Conservation (phyloP, 257 asterid genomes). For the Anisodus tanguticus region DNA sequence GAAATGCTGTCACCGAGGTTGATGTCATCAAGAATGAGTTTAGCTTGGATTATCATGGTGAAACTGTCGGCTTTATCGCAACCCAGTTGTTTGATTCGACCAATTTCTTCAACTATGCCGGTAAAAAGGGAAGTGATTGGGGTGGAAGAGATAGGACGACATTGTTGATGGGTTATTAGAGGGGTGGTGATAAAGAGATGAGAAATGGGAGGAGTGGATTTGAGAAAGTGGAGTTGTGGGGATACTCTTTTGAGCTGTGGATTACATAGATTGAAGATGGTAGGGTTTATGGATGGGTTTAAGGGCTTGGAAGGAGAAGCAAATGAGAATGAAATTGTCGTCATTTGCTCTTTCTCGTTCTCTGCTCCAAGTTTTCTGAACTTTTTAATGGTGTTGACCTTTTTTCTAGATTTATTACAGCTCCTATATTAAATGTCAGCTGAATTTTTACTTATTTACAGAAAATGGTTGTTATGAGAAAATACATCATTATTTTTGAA, state of each 20-base stretch:
- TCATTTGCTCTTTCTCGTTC: constrained; percentile 30
- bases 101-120: constrained; percentile 87
- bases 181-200: constrained; percentile 47
- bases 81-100: constrained; percentile 62
- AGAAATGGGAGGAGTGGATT: constrained; percentile 45
- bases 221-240: constrained; percentile 39
- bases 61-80: constrained; percentile 55
- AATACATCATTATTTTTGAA: no score
- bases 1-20: constrained; percentile 90
- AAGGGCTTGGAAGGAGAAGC: constrained; percentile 31
- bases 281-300: constrained; percentile 9
- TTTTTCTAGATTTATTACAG: no score
- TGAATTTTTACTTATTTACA: no score
- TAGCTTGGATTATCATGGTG: constrained; percentile 64
- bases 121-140: constrained; percentile 71
- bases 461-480: no score
- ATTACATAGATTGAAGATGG: constrained; percentile 31
- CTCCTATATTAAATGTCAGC: no score
- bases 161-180: constrained; percentile 35
- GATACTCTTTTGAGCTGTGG: constrained; percentile 26
- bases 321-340: constrained; percentile 25
- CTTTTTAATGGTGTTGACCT: no score
- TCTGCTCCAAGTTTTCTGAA: no score
- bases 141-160: constrained; percentile 30
- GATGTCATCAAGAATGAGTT: constrained; percentile 63